phyloP scores from a whole-genome alignment of 2,329 filamentous ascomycete genomes.

The Fusarium austroafricanum region DNA sequence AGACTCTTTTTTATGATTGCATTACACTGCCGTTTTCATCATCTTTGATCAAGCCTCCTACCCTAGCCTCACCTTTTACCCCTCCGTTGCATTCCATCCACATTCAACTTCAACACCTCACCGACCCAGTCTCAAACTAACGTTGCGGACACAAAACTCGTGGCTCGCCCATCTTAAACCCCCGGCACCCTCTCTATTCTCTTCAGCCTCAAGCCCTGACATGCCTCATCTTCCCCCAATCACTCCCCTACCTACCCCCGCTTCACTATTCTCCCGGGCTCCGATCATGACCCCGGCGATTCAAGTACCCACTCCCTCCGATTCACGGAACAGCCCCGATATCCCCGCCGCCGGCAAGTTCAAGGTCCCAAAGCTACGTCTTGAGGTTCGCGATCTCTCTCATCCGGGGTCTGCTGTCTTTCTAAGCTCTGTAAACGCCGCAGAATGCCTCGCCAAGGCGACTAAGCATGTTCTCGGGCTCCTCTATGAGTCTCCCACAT shows the following conservation, averaged over 20 bases:
- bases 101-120: constrained; percentile 1
- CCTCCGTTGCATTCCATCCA: constrained; percentile 36
- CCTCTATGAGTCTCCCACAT: constrained; percentile 71
- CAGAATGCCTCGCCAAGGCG: constrained; percentile 70
- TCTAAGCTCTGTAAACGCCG: constrained; percentile 72
- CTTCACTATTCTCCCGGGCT: constrained; percentile 37
- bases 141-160: background rate
- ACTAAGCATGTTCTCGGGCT: constrained; percentile 75
- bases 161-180: background rate
- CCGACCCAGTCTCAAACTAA: background rate
- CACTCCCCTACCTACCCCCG: constrained; percentile 41
- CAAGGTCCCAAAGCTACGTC: constrained; percentile 66
- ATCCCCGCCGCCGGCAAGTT: constrained; percentile 47
- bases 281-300: constrained; percentile 47
- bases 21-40: constrained; percentile 8
- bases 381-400: constrained; percentile 68
- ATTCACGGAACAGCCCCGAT: constrained; percentile 27
- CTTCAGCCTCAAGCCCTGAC: constrained; percentile 13
- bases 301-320: constrained; percentile 34
- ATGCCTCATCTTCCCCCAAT: constrained; percentile 44
- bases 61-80: constrained; percentile 3
- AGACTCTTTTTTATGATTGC: background rate
- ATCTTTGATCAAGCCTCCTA: constrained; percentile 12
- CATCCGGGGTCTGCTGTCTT: constrained; percentile 74
- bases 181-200: background rate